phyloP scores from a whole-genome alignment of 352 stramenopile species.

The Pythium plurisporium region DNA sequence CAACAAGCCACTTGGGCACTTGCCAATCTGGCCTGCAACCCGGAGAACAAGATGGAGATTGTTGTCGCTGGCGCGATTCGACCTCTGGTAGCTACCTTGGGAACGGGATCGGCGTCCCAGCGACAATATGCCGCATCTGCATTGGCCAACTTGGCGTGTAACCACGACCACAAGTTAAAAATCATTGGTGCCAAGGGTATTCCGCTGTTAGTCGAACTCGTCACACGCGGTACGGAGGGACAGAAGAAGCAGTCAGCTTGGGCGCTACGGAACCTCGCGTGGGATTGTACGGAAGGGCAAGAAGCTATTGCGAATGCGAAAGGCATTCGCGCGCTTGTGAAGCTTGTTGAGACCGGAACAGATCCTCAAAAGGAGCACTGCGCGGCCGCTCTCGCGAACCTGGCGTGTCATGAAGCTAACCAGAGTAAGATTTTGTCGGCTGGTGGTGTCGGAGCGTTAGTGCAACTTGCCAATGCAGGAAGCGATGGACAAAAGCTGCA shows the following conservation, averaged over 20 bases:
- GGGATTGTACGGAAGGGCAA: slow-evolving; percentile 13
- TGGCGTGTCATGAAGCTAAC: slow-evolving; percentile 8
- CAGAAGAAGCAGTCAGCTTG: slow-evolving; percentile 22
- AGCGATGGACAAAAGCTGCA: slow-evolving; percentile 16
- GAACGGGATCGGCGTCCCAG: slow-evolving; percentile 1
- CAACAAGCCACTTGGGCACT: slow-evolving; percentile 17
- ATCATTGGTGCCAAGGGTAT: slow-evolving; percentile 4
- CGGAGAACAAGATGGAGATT: slow-evolving; percentile 21
- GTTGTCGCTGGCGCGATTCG: slow-evolving; percentile 5
- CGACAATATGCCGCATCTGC: slow-evolving; percentile 20
- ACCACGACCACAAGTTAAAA: slow-evolving; percentile 12
- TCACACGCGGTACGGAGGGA: slow-evolving; percentile 5
- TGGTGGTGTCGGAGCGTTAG: slow-evolving; percentile 9
- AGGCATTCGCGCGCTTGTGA: slow-evolving; percentile 8
- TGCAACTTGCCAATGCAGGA: slow-evolving; percentile 8
- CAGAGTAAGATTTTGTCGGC: slow-evolving; percentile 7
- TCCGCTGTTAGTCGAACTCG: slow-evolving; percentile 7
- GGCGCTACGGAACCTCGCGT: slow-evolving; percentile 19
- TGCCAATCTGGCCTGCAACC: slow-evolving; percentile 17
- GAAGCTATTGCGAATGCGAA: slow-evolving; percentile 4
- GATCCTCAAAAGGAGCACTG: slow-evolving; percentile 15
- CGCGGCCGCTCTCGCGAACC: slow-evolving; percentile 13
- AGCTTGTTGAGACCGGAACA: slow-evolving; percentile 3
- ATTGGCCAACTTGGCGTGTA: slow-evolving; percentile 14
- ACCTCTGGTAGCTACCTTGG: slow-evolving; percentile 4